Base-by-base conservation (phyloP, 2,329 filamentous ascomycete genomes). In the Penicillium occitanis region DNA sequence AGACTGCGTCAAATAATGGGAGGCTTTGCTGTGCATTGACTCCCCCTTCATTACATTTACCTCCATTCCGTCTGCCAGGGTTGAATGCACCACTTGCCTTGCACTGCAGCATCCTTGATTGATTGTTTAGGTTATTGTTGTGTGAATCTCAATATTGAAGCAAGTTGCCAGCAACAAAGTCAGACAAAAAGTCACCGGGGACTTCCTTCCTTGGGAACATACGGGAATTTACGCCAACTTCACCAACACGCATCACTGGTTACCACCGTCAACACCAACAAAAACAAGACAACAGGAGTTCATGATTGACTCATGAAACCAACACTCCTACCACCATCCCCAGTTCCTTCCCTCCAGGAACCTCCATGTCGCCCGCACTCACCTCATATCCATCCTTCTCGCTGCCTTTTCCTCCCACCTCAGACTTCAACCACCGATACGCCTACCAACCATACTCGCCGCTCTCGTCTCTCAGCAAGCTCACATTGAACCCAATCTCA, bases 21-120 rank as follows among this genome's bases (percentile, higher is more conserved):
- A 61, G 58, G 57, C 63, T 57, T 57, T 62, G 57, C 62, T 51
- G 33, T 67, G 66, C 61, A 63, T 66, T 64, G 60, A 64, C 64
- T 66, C 69, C 71, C 72, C 73, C 71, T 75, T 72, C 68, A 71
- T 71, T 57, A 71, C 72, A 72, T 73, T 71, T 57, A 71, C 72
- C 72, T 73, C 73, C 73, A 74, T 74, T 74, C 72, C 65, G 28
- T 68, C 69, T 70, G 71, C 67, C 69, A 72, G 68, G 64, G 68
- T 70, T 70, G 69, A 70, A 37, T 55, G 33, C 71, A 69, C 69
- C 65, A 69, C 68, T 64, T 69, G 68, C 64, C 65, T 69, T 72
- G 53, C n/a, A 42, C 55, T 61, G 63, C 62, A 64, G 62, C 63
- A 51, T 37, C 57, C 58, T 44, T 61, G 42, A 57, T 57, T 57